Evolutionary conservation across 257 asterid genomes (phyloP), one percentile per base, ranked within the genome.

Genomic region (Gardenia jasminoides): DNA sequence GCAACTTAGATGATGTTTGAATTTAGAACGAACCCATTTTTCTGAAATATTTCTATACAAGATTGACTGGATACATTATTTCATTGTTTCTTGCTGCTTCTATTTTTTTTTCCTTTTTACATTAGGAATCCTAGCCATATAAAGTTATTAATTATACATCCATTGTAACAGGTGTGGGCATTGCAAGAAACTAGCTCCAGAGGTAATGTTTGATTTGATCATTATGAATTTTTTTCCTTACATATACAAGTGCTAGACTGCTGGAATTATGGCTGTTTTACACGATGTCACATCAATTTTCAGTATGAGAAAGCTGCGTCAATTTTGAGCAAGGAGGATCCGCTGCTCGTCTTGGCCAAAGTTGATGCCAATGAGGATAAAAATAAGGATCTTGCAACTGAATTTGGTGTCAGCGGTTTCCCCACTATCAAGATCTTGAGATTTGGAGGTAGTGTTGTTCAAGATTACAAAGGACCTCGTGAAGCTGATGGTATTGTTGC

Each of bases 251-350:
- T 11, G 19, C 2, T 19, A 5, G 41, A 5, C 41, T 36, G 41
- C 12, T 58, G 30, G 66, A 62, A 61, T 71, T 15, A 19, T 50
- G 43, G 46, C 66, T 71, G 59, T 36, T 50, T 17, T 46, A 59
- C 48, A 50, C 79, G 79, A 33, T 69, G 22, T 59, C 47, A 52
- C 69, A 44, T 84, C 46, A 33, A 43, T 85, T 64, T 85, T 76
- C 91, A 94, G 99, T 91, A 70, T 76, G 99, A 93, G 89, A 94
- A 91, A 86, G 99, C 99, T 70, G 99, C 99, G 13, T 86, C 92
- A 72, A 41, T 87, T 81, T 85, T 94, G 79, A 91, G 96, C 84
- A 77, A 87, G 61, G 83, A 81, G 84, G 99, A 94, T 70, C 97
- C 98, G 82, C 83, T 92, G 4, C 82, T 91, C 77, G 74, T 91